Evolutionary conservation across 805 yeast species (phyloP).

Genomic region (Yamadazyma insecticola): DNA sequence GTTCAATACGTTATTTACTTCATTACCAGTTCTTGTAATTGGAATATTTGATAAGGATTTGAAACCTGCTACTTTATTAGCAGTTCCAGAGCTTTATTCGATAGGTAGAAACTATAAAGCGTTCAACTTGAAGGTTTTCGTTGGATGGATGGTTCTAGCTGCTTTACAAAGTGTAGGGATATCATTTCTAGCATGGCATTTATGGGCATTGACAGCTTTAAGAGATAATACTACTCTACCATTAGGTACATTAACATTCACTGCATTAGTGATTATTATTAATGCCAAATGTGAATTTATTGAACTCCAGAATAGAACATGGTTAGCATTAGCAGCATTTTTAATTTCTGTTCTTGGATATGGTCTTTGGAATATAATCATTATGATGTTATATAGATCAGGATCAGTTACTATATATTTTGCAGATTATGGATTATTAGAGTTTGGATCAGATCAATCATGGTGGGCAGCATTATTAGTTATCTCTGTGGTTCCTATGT

Average conservation of each 20-base stretch:
- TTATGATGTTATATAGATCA: constrained; percentile 61
- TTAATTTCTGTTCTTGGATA: constrained; percentile 79
- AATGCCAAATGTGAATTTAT: constrained; percentile 74
- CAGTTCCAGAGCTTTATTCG: constrained; percentile 85
- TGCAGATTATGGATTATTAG: constrained; percentile 65
- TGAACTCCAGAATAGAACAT: constrained; percentile 73
- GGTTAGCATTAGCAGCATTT: constrained; percentile 63
- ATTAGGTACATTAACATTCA: constrained; percentile 69
- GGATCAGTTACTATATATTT: constrained; percentile 58
- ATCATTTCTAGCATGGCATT: constrained; percentile 58
- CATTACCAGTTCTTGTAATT: constrained; percentile 82
- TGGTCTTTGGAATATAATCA: constrained; percentile 74
- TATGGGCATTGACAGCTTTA: constrained; percentile 69
- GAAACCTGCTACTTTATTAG: constrained; percentile 79
- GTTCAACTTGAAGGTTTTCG: constrained; percentile 65
- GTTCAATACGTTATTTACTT: constrained; percentile 95
- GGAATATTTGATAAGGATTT: constrained; percentile 96
- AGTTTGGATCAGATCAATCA: constrained; percentile 74
- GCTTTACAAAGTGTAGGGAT: constrained; percentile 66
- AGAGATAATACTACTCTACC: constrained; percentile 79
- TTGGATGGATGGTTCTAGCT: constrained; percentile 77
- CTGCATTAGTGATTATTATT: constrained; percentile 67
- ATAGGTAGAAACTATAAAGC: constrained; percentile 71
- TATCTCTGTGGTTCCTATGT: constrained; percentile 51
- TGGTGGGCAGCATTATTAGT: constrained; percentile 82